phyloP scores from a whole-genome alignment of 768 basidiomycete genomes.

The Leucosporidium creatinivorum region DNA sequence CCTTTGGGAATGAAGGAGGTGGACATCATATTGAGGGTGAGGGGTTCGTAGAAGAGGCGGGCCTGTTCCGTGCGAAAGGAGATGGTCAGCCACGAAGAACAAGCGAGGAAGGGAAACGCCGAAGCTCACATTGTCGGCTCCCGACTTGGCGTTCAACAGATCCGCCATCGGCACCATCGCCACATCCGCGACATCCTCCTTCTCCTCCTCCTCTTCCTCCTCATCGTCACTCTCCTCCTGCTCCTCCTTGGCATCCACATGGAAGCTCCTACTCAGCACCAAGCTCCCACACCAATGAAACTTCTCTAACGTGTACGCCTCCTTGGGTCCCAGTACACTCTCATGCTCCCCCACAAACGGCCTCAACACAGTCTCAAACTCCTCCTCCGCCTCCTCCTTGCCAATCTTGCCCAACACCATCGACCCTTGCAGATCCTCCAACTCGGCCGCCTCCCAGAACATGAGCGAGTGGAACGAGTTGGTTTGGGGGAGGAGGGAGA shows the following conservation, averaged over 20 bases:
- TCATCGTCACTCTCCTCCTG: slow-evolving; percentile 42
- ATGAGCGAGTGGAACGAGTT: slow-evolving; percentile 75
- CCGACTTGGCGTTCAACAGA: slow-evolving; percentile 82
- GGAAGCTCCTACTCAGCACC: slow-evolving; percentile 87
- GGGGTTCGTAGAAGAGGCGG: slow-evolving; percentile 70
- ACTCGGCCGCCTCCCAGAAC: slow-evolving; percentile 77
- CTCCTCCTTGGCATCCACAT: slow-evolving; percentile 50
- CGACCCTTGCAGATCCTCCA: slow-evolving; percentile 70
- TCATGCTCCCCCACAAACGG: slow-evolving; percentile 65
- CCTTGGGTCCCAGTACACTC: slow-evolving; percentile 55
- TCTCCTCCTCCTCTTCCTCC: slow-evolving; percentile 30
- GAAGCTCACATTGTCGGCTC: slow-evolving; percentile 66
- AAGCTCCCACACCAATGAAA: slow-evolving; percentile 88
- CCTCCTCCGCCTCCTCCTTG: slow-evolving; percentile 66
- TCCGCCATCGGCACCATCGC: slow-evolving; percentile 97
- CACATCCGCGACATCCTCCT: slow-evolving; percentile 51
- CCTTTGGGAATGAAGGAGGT: slow-evolving; percentile 66
- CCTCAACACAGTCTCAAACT: slow-evolving; percentile 59
- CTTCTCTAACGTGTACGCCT: slow-evolving; percentile 58
- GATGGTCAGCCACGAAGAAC: not conserved
- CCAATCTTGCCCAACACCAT: slow-evolving; percentile 87
- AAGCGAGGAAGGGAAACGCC: too few species aligned
- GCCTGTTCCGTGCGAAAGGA: slow-evolving; percentile 51
- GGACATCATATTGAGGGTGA: slow-evolving; percentile 66
- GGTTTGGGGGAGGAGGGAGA: slow-evolving; percentile 59